Conservation (phyloP, 257 asterid genomes). For the Solanum infundibuliforme region DNA sequence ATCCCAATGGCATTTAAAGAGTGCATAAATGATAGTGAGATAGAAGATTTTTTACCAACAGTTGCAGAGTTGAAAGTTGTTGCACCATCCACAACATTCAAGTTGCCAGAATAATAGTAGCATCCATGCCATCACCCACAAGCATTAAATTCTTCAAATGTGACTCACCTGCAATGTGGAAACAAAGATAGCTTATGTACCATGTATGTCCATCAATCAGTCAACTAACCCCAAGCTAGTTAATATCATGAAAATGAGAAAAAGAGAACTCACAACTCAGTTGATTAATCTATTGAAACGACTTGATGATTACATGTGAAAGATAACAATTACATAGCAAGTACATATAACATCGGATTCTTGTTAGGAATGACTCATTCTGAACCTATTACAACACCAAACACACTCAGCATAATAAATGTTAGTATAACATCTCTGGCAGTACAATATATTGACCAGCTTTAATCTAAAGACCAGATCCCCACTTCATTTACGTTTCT, state of each 20-base stretch:
- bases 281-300: too few relatives aligned
- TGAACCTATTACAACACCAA: not conserved
- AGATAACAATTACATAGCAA: too few relatives aligned
- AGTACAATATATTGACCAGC: not conserved
- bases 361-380: not conserved
- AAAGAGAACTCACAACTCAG: too few relatives aligned
- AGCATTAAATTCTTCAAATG: slow-evolving; percentile 23
- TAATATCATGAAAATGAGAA: too few relatives aligned
- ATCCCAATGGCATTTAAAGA: too few relatives aligned
- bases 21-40: too few relatives aligned
- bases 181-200: not conserved
- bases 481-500: not conserved
- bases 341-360: not conserved
- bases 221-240: not conserved
- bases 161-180: slow-evolving; percentile 41
- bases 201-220: not conserved
- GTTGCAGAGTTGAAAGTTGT: slow-evolving; percentile 22
- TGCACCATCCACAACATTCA: slow-evolving; percentile 20
- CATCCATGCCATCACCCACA: slow-evolving; percentile 28
- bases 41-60: slow-evolving; percentile 8
- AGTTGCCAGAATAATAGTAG: slow-evolving; percentile 22
- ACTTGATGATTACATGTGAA: too few relatives aligned
- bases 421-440: not conserved
- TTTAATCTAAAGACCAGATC: not conserved
- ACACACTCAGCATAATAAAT: not conserved